Conservation (phyloP, 164 flowering plant genomes). For the Dillenia turbinata region DNA sequence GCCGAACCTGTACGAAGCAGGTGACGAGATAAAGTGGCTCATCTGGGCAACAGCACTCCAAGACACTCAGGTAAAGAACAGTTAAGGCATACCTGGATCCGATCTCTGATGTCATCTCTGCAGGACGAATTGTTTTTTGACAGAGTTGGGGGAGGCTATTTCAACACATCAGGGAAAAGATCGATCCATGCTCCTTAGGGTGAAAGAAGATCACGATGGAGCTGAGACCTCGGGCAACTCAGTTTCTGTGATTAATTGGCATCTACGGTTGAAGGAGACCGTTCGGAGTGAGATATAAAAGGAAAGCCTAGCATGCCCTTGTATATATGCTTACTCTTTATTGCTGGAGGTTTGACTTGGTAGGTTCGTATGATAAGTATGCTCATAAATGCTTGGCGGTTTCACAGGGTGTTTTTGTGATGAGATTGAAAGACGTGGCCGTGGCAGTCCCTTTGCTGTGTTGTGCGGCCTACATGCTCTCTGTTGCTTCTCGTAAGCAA, state of each 20-base stretch:
- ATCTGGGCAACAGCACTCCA: slow-evolving; percentile 84
- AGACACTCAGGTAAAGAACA: slow-evolving; percentile 63
- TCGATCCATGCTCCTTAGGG: slow-evolving; percentile 81
- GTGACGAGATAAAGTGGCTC: slow-evolving; percentile 67
- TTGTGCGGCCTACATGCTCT: slow-evolving; percentile 81
- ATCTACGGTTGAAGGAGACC: slow-evolving; percentile 38
- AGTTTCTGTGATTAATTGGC: slow-evolving; percentile 76
- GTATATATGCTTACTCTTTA: slow-evolving; percentile 25
- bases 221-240: slow-evolving; percentile 99
- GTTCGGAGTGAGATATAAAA: slow-evolving; percentile 45
- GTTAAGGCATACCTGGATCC: no score
- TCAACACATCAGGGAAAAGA: slow-evolving; percentile 86
- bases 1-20: slow-evolving; percentile 79
- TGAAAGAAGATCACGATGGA: slow-evolving; percentile 96
- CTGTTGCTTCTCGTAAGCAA: slow-evolving; percentile 66
- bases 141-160: slow-evolving; percentile 85
- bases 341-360: no score
- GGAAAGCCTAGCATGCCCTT: slow-evolving; percentile 75
- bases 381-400: not conserved
- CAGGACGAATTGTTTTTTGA: slow-evolving; percentile 92
- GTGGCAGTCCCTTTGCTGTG: slow-evolving; percentile 94
- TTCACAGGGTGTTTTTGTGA: slow-evolving; percentile 79
- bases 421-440: slow-evolving; percentile 60
- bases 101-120: slow-evolving; percentile 1
- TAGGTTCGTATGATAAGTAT: no score